Percentiles rank a stretch among this genome's conserved stretches.
Evolutionary conservation across 2,329 filamentous ascomycete species (phyloP).

Genomic region (Penicillium sp.): DNA sequence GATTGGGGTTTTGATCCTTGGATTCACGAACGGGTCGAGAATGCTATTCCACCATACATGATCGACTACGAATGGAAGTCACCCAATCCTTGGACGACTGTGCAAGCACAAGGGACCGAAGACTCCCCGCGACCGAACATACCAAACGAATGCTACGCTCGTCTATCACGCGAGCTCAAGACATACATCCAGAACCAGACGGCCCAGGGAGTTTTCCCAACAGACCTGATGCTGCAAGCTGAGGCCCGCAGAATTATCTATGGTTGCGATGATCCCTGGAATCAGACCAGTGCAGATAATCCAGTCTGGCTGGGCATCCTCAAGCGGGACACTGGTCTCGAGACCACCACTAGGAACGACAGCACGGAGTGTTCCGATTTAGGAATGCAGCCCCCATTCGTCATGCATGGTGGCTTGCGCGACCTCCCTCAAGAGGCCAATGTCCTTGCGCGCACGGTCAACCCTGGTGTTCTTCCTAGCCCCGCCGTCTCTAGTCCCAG

Average conservation of each 20-base stretch:
- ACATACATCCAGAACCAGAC: slow-evolving; percentile 35
- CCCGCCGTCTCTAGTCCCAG: slow-evolving; percentile 27
- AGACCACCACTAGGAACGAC: slow-evolving; percentile 28
- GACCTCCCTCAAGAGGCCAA: slow-evolving; percentile 34
- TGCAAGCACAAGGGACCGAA: slow-evolving; percentile 13
- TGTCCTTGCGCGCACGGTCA: slow-evolving; percentile 19
- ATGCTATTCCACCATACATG: slow-evolving; percentile 35
- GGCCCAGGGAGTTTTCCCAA: slow-evolving; percentile 33
- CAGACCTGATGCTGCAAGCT: slow-evolving; percentile 35
- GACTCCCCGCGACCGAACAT: slow-evolving; percentile 18
- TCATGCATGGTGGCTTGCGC: slow-evolving; percentile 34
- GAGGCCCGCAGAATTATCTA: slow-evolving; percentile 34
- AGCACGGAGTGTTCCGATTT: slow-evolving; percentile 35
- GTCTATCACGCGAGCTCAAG: slow-evolving; percentile 38
- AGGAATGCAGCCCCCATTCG: slow-evolving; percentile 42
- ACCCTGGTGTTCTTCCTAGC: slow-evolving; percentile 23
- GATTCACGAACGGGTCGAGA: slow-evolving; percentile 34
- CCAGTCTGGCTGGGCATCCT: slow-evolving; percentile 42
- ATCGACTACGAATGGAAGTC: slow-evolving; percentile 31
- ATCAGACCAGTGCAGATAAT: slow-evolving; percentile 45
- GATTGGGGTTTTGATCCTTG: slow-evolving; percentile 40
- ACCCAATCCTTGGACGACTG: slow-evolving; percentile 31
- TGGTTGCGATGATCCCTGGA: slow-evolving; percentile 34
- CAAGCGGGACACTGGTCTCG: slow-evolving; percentile 41
- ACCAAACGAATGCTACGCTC: slow-evolving; percentile 37